phyloP scores from a whole-genome alignment of 495 filamentous ascomycete genomes.

The Hyaloscypha hepaticicola region DNA sequence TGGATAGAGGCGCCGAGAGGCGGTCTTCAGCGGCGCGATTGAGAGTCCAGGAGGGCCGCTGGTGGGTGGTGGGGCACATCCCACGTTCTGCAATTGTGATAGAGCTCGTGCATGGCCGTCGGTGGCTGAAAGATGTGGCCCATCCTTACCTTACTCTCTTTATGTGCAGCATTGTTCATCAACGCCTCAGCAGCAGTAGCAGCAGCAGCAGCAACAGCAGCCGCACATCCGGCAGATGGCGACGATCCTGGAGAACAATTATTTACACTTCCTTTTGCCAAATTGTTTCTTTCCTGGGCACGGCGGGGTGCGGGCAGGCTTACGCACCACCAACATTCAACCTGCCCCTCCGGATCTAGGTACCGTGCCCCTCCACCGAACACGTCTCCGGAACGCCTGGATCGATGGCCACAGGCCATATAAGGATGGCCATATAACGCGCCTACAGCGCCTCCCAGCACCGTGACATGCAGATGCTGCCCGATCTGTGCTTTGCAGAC shows the following conservation, averaged over 20 bases:
- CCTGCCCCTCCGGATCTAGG: not conserved
- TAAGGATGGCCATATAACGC: not conserved
- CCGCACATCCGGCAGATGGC: not conserved
- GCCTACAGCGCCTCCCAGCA: not conserved
- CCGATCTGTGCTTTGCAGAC: slow-evolving; percentile 23
- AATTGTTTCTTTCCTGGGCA: not conserved
- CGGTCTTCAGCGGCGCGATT: slow-evolving; percentile 6
- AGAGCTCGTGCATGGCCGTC: not conserved
- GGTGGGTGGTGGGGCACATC: slow-evolving; percentile 3
- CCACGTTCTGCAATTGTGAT: not conserved
- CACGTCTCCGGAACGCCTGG: not conserved
- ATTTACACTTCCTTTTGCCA: slow-evolving; percentile 2
- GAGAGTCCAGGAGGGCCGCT: no score
- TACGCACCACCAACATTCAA: not conserved
- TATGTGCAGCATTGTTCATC: not conserved
- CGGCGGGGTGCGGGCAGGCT: not conserved
- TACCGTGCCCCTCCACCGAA: not conserved
- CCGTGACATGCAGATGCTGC: slow-evolving; percentile 16
- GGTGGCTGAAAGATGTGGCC: not conserved
- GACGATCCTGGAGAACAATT: not conserved
- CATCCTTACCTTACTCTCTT: not conserved
- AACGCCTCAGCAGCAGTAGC: not conserved
- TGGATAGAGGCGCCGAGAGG: not conserved
- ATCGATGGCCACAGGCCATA: not conserved
- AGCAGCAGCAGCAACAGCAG: not conserved